Conservation (phyloP, 139 green algal species). For the Picochlorum sp. region DNA sequence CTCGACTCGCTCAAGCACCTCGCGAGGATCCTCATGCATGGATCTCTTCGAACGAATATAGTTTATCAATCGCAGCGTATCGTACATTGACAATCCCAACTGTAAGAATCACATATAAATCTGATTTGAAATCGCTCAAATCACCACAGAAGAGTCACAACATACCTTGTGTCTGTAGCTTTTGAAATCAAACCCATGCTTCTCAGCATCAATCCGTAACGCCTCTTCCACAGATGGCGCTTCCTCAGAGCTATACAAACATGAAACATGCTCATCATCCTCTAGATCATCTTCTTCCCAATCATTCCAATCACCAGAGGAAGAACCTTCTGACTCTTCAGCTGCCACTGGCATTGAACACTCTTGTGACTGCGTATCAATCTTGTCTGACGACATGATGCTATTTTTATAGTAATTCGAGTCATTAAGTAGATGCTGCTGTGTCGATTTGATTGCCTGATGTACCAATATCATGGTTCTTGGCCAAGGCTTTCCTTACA, state of each 20-base stretch:
- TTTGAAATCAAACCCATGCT: conserved; percentile 42
- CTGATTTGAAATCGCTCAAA: neutral
- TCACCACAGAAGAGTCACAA: neutral
- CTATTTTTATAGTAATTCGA: too few relatives aligned
- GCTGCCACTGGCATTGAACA: neutral
- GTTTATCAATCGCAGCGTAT: conserved; percentile 72
- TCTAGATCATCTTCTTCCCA: conserved; percentile 46
- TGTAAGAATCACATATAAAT: neutral
- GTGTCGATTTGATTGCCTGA: too few relatives aligned
- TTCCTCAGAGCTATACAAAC: conserved; percentile 43
- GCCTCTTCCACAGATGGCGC: conserved; percentile 49
- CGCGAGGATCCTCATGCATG: conserved; percentile 38
- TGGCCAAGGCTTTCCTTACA: too few relatives aligned
- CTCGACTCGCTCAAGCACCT: conserved; percentile 14
- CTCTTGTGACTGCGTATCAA: too few relatives aligned
- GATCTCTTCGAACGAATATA: conserved; percentile 53
- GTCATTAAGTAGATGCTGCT: too few relatives aligned
- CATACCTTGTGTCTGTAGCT: conserved; percentile 7
- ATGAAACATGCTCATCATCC: conserved; percentile 40
- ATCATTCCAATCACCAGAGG: conserved; percentile 11
- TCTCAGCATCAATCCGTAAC: conserved; percentile 43
- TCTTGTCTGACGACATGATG: too few relatives aligned
- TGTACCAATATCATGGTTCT: too few relatives aligned
- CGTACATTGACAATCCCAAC: conserved; percentile 46
- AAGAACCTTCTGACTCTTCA: neutral